These are phyloP conservation scores for Alternaria sp. DNA, from an alignment of 2,329 filamentous ascomycete genomes.

Conservation along the genomic window DNA sequence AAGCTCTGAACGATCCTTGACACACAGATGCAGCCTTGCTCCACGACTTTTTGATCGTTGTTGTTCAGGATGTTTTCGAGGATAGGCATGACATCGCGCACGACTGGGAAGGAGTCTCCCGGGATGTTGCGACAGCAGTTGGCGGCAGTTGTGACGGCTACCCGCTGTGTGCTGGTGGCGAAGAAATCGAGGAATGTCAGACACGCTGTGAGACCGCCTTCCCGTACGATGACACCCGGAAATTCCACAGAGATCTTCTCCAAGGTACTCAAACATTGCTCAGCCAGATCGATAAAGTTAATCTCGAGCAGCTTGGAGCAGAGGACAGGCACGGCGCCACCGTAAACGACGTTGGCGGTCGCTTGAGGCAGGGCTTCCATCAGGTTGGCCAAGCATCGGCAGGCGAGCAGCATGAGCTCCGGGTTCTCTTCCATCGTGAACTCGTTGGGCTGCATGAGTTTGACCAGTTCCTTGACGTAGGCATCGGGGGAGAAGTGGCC, in stretches of 20 bases:
- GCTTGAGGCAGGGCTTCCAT: constrained; percentile 97
- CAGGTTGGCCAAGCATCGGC: constrained; percentile 91
- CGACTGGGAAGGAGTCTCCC: constrained; percentile 88
- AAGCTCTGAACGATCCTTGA: constrained; percentile 97
- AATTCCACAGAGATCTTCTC: constrained; percentile 98
- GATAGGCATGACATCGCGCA: constrained; percentile 96
- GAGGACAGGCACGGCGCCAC: constrained; percentile 91
- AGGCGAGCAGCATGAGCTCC: constrained; percentile 96
- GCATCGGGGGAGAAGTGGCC: constrained; percentile 94
- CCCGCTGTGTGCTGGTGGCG: constrained; percentile 93
- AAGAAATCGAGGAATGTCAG: constrained; percentile 97
- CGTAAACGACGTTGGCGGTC: constrained; percentile 94
- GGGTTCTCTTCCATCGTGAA: constrained; percentile 87
- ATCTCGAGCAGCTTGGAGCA: constrained; percentile 97
- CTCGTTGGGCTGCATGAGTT: constrained; percentile 89
- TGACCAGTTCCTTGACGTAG: constrained; percentile 93
- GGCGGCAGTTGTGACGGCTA: constrained; percentile 94
- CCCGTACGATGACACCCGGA: constrained; percentile 90
- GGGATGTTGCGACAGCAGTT: constrained; percentile 98
- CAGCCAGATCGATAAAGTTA: constrained; percentile 94
- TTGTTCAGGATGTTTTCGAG: constrained; percentile 88
- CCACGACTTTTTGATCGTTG: constrained; percentile 94
- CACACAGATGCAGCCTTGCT: constrained; percentile 94
- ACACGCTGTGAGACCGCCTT: constrained; percentile 95
- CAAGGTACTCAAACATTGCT: constrained; percentile 94